Evolutionary conservation across 495 filamentous ascomycete species (phyloP).

Genomic region (Delitschia confertaspora): DNA sequence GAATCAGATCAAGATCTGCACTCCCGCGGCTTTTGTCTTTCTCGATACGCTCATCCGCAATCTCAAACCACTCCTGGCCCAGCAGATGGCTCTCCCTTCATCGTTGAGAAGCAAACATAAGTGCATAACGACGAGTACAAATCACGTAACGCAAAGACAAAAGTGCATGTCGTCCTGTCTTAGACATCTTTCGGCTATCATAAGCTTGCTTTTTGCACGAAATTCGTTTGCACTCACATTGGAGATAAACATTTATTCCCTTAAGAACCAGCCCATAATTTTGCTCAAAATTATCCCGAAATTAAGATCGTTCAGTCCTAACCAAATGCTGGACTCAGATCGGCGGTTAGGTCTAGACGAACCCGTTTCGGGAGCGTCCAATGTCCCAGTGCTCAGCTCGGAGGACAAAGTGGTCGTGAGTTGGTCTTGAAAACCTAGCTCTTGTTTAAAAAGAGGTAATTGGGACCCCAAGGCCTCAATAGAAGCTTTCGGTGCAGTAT

Average conservation of each 20-base stretch:
- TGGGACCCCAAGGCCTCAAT: constrained; percentile 8
- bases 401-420: background rate
- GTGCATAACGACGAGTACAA: constrained; percentile 15
- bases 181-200: constrained; percentile 2
- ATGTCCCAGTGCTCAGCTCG: background rate
- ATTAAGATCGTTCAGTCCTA: constrained; percentile 4
- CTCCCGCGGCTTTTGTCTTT: constrained; percentile 8
- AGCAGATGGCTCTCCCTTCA: constrained; percentile 6
- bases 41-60: constrained; percentile 16
- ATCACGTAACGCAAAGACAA: constrained; percentile 22
- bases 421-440: constrained; percentile 1
- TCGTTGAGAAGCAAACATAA: constrained; percentile 4
- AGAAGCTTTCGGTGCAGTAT: constrained; percentile 4
- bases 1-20: constrained; percentile 19
- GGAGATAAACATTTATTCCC: too few species aligned
- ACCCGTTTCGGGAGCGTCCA: constrained; percentile 1
- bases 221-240: constrained; percentile 18
- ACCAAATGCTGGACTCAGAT: constrained; percentile 3
- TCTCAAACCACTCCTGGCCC: constrained; percentile 21
- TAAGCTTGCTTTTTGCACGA: constrained; percentile 11
- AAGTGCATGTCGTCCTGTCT: constrained; percentile 1
- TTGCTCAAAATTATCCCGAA: too few species aligned
- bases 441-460: constrained; percentile 1
- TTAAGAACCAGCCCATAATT: too few species aligned
- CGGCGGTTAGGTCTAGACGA: constrained; percentile 1